Conservation (phyloP, 306 rosid genomes). For the Cucurbita argyrosperma region DNA sequence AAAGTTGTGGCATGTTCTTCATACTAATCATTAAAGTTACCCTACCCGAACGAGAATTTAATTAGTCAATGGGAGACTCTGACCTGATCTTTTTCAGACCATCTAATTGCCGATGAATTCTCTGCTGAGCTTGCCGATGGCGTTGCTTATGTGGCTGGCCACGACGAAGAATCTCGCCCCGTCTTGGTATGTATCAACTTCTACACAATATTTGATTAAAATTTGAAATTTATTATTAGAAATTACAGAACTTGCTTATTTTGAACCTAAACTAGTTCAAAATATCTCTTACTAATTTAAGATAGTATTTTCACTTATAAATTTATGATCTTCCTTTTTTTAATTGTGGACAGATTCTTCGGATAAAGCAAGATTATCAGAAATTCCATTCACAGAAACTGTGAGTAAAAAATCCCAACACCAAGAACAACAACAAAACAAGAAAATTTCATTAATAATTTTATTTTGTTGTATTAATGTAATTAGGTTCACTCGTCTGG, state of each 20-base stretch:
- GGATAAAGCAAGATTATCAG: conserved; percentile 86
- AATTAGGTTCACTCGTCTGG: conserved; percentile 67
- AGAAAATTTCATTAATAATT: neutral
- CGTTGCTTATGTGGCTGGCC: conserved; percentile 78
- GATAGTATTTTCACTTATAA: too few relatives aligned
- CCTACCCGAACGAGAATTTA: neutral
- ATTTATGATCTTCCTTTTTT: neutral
- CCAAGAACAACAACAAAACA: neutral
- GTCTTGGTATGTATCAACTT: conserved; percentile 41
- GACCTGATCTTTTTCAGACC: conserved; percentile 19
- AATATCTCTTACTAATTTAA: too few relatives aligned
- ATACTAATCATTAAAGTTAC: conserved; percentile 36
- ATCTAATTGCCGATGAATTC: conserved; percentile 90
- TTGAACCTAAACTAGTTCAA: too few relatives aligned
- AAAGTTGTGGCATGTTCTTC: conserved; percentile 21
- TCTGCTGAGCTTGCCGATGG: conserved; percentile 93
- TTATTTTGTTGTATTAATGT: neutral
- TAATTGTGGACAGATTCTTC: conserved; percentile 41
- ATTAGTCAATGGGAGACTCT: too few relatives aligned
- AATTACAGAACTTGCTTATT: too few relatives aligned
- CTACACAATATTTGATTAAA: neutral
- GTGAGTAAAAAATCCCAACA: conserved; percentile 31
- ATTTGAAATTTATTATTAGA: neutral
- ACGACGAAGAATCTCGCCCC: conserved; percentile 85
- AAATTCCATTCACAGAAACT: conserved; percentile 82